A percentile compares a stretch with the other conserved stretches of the same genome.
These are phyloP conservation scores for Babesia bigemina DNA, from an alignment of 169 alveolate species.

Conservation along the genomic window DNA sequence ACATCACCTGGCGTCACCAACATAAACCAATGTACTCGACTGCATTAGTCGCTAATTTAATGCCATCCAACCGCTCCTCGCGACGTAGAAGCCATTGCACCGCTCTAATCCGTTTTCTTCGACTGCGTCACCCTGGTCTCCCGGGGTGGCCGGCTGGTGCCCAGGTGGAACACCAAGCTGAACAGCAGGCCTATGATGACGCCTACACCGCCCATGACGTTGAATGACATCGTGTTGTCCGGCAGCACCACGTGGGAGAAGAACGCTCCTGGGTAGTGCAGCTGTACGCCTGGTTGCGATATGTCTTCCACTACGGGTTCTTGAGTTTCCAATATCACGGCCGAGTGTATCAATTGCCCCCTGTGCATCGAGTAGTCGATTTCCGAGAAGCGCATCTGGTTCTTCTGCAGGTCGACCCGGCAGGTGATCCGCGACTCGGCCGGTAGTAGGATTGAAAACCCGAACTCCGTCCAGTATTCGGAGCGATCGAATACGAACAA, in stretches of 20 bases:
- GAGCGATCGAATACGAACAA: conserved; percentile 23
- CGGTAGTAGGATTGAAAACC: conserved; percentile 27
- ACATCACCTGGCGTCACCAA: no score
- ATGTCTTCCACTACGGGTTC: neutral
- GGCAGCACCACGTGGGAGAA: conserved; percentile 51
- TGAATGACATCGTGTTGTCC: conserved; percentile 58
- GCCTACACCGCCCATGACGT: conserved; percentile 63
- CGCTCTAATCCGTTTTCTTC: neutral
- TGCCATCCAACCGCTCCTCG: neutral
- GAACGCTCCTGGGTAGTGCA: conserved; percentile 30
- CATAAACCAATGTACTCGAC: neutral
- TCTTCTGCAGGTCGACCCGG: conserved; percentile 56
- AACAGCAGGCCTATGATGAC: conserved; percentile 48
- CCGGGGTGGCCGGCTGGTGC: conserved; percentile 1
- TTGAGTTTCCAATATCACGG: conserved; percentile 22
- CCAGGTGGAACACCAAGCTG: conserved; percentile 44
- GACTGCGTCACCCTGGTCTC: neutral
- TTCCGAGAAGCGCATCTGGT: conserved; percentile 30
- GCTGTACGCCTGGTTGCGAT: neutral
- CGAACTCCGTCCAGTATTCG: conserved; percentile 47
- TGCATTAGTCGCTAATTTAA: neutral
- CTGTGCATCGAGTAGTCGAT: conserved; percentile 47
- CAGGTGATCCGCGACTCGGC: conserved; percentile 4
- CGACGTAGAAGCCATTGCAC: no score
- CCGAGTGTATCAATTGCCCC: conserved; percentile 59